A percentile compares a stretch with the other conserved stretches of the same genome.
phyloP scores from a whole-genome alignment of 1,284 basidiomycete genomes.

The Boletellus deceptivus region DNA sequence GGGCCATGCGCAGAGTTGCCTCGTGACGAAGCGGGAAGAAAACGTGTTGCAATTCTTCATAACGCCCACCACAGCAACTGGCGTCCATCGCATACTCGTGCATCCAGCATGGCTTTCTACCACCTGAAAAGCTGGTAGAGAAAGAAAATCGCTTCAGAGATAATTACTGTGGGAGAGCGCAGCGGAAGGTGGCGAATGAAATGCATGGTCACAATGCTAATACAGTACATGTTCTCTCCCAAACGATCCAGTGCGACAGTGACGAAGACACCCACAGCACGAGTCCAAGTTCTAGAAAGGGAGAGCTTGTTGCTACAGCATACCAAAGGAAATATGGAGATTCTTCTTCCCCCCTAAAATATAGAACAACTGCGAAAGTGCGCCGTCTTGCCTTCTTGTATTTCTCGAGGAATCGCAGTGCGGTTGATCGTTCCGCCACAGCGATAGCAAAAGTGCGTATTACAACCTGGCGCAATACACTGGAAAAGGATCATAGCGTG shows the following conservation, averaged over 20 bases:
- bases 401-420: conserved; percentile 43
- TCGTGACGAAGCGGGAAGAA: conserved; percentile 4
- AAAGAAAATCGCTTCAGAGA: no score
- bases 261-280: no score
- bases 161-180: neutral
- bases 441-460: conserved; percentile 61
- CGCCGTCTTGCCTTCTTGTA: conserved; percentile 39
- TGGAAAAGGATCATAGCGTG: conserved; percentile 19
- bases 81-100: conserved; percentile 4
- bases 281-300: no score
- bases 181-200: neutral
- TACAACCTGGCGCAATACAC: conserved; percentile 59
- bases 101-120: neutral
- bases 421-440: conserved; percentile 53
- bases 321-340: no score
- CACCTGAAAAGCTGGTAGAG: no score
- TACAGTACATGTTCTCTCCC: no score
- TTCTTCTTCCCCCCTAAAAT: conserved; percentile 18
- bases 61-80: conserved; percentile 1
- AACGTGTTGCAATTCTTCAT: conserved; percentile 18
- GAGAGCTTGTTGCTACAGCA: no score
- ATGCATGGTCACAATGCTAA: neutral
- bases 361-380: conserved; percentile 48
- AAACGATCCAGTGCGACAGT: no score
- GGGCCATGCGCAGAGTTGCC: conserved; percentile 1